Evolutionary conservation across 129 eudicot species (phyloP).

Genomic region (Chrysanthemum makinoi): DNA sequence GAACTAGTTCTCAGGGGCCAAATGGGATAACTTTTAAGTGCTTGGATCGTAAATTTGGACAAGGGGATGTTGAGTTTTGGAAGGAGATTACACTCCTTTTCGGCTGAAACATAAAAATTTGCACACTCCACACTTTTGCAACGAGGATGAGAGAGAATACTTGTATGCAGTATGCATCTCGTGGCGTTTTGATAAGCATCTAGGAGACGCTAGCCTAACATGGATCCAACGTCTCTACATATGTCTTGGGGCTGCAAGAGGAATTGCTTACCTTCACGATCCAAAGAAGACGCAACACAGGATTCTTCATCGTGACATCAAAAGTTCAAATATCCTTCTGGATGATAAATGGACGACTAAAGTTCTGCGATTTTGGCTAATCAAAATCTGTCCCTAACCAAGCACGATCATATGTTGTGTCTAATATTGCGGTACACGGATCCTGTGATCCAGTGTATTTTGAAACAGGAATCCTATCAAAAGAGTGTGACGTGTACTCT

Average conservation of each 20-base stretch:
- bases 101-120: too few species aligned
- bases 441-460: conserved; percentile 23
- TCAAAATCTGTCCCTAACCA: conserved; percentile 21
- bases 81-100: too few species aligned
- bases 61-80: too few species aligned
- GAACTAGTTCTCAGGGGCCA: too few species aligned
- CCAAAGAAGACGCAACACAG: conserved; percentile 8
- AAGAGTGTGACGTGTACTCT: conserved; percentile 26
- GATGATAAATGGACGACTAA: conserved; percentile 17
- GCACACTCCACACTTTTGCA: too few species aligned
- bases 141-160: too few species aligned
- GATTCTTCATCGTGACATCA: conserved; percentile 15
- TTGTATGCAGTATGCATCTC: conserved; percentile 11
- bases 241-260: conserved; percentile 17
- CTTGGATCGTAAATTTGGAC: too few species aligned
- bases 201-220: conserved; percentile 9
- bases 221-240: conserved; percentile 6
- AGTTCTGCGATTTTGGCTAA: conserved; percentile 25
- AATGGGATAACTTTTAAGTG: too few species aligned
- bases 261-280: conserved; percentile 23
- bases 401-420: conserved; percentile 6
- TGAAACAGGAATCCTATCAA: conserved; percentile 16
- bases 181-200: conserved; percentile 18
- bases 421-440: conserved; percentile 10
- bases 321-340: conserved; percentile 21